Conservation (phyloP, 495 filamentous ascomycete species). For the Hypoxylon intermedium region DNA sequence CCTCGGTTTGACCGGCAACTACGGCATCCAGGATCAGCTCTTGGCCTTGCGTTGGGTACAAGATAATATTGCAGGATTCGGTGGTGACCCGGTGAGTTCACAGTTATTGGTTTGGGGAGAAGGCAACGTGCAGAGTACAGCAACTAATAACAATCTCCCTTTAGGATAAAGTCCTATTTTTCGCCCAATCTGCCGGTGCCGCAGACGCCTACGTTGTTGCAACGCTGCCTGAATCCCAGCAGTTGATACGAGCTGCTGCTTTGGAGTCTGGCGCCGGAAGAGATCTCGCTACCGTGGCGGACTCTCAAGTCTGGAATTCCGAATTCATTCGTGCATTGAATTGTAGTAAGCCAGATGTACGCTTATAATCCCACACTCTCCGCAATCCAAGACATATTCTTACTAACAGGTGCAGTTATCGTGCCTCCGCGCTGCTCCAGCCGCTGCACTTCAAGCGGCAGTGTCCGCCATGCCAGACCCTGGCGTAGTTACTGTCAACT, state of each 20-base stretch:
- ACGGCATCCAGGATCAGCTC: slow-evolving; percentile 62
- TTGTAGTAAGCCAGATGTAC: slow-evolving; percentile 39
- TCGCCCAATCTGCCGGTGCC: slow-evolving; percentile 53
- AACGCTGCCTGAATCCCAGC: slow-evolving; percentile 46
- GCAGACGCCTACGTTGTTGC: slow-evolving; percentile 41
- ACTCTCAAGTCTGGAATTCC: slow-evolving; percentile 21
- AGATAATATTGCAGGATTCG: slow-evolving; percentile 63
- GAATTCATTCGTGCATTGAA: slow-evolving; percentile 41
- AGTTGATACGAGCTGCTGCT: slow-evolving; percentile 44
- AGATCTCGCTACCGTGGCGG: slow-evolving; percentile 28
- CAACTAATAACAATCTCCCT: slow-evolving; percentile 9
- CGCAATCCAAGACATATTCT: background rate
- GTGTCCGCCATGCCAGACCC: slow-evolving; percentile 11
- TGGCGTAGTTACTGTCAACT: slow-evolving; percentile 10
- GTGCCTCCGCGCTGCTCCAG: slow-evolving; percentile 21
- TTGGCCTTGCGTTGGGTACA: slow-evolving; percentile 59
- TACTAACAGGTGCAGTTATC: slow-evolving; percentile 13
- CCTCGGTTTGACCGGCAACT: slow-evolving; percentile 42
- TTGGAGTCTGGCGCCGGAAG: slow-evolving; percentile 47
- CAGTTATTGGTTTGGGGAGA: slow-evolving; percentile 37
- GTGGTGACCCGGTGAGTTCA: slow-evolving; percentile 56
- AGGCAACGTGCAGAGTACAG: slow-evolving; percentile 41
- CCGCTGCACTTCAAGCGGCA: slow-evolving; percentile 2
- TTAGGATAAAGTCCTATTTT: slow-evolving; percentile 48
- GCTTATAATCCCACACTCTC: background rate